These are phyloP conservation scores for Trichoderma guizhouense DNA, from an alignment of 2,329 filamentous ascomycete species.

Conservation along the genomic window DNA sequence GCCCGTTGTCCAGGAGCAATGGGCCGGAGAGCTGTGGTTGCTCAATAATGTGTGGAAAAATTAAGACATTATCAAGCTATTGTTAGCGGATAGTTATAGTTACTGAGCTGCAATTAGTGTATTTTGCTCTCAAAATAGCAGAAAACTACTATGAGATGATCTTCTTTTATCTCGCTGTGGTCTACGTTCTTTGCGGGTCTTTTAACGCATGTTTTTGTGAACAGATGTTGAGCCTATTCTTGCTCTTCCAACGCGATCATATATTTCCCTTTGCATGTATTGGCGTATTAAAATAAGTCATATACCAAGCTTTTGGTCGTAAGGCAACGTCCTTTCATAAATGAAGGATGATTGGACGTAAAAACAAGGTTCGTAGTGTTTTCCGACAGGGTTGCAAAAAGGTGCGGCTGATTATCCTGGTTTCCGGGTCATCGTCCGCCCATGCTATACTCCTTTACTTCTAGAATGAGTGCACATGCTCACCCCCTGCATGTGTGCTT, in stretches of 20 bases:
- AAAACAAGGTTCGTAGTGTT: neutral
- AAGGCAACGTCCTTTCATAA: neutral
- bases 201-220: neutral
- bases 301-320: neutral
- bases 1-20: slow-evolving; percentile 8
- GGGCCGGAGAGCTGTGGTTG: neutral
- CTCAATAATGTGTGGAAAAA: slow-evolving; percentile 6
- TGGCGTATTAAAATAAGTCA: neutral
- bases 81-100: neutral
- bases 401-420: neutral
- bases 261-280: neutral
- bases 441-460: neutral
- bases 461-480: neutral
- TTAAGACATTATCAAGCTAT: neutral
- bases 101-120: neutral
- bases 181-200: neutral
- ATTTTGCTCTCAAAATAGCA: neutral
- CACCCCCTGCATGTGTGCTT: neutral
- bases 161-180: neutral
- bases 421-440: neutral
- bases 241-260: too few species aligned
- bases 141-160: neutral
- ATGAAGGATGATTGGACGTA: neutral
- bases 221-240: too few species aligned
- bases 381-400: neutral